A percentile compares a stretch with the other conserved stretches of the same genome.
Evolutionary conservation across 257 asterid genomes (phyloP).

Genomic region (Jasminum sambac): DNA sequence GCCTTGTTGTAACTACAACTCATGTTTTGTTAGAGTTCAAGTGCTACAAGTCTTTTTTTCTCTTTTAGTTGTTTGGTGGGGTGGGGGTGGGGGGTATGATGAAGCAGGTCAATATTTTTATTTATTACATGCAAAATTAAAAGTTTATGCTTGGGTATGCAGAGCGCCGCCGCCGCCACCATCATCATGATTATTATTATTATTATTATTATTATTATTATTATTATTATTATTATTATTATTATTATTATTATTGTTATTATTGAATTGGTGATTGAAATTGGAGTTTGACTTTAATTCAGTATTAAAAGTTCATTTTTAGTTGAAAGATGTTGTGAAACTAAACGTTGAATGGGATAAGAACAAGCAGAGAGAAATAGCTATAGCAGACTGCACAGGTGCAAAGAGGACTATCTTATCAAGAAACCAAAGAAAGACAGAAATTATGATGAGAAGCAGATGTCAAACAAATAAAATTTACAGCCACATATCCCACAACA

Average conservation of each 20-base stretch:
- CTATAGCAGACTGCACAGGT: background rate
- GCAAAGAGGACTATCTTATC: background rate
- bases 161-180: too few relatives aligned
- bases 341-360: background rate
- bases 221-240: too few relatives aligned
- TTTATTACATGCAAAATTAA: background rate
- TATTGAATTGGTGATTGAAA: too few relatives aligned
- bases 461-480: slow-evolving; percentile 1
- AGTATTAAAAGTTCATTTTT: too few relatives aligned
- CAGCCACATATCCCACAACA: background rate
- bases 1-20: background rate
- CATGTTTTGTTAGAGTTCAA: background rate
- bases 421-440: slow-evolving; percentile 1
- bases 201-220: too few relatives aligned
- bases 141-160: too few relatives aligned
- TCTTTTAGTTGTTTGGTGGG: background rate
- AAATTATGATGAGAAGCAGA: background rate
- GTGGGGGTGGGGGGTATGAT: background rate
- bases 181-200: too few relatives aligned
- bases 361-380: background rate
- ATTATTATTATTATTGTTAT: too few relatives aligned
- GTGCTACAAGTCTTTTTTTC: background rate
- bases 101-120: background rate
- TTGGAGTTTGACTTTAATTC: too few relatives aligned
- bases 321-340: background rate